A percentile compares a stretch with the other conserved stretches of the same genome.
These are phyloP conservation scores for Trametes cingulata DNA, from an alignment of 768 basidiomycete genomes.

Conservation along the genomic window DNA sequence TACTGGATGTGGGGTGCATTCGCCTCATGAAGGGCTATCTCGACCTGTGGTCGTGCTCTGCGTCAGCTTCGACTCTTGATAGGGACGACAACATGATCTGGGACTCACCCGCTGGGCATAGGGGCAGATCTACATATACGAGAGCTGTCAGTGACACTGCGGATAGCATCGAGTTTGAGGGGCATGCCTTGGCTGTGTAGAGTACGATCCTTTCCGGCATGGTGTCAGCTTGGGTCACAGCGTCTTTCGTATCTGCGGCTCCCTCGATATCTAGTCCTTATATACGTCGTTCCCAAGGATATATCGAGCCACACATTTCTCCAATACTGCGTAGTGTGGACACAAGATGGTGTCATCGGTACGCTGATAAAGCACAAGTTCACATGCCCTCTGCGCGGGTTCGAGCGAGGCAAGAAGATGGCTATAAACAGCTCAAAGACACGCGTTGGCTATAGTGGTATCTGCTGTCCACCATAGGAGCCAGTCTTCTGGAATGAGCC, in stretches of 20 bases:
- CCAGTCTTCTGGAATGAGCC: too few relatives aligned
- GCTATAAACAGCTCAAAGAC: background rate
- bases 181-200: slow-evolving; percentile 24
- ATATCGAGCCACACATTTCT: background rate
- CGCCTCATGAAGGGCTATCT: slow-evolving; percentile 61
- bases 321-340: background rate
- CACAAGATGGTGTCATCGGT: slow-evolving; percentile 14
- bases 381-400: background rate
- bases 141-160: background rate
- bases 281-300: background rate
- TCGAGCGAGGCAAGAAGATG: background rate
- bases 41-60: slow-evolving; percentile 38
- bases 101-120: slow-evolving; percentile 54
- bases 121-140: slow-evolving; percentile 49
- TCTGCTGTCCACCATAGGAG: too few relatives aligned
- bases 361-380: slow-evolving; percentile 13
- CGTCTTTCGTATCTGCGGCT: too few relatives aligned
- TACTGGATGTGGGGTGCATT: slow-evolving; percentile 49
- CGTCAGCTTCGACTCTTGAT: too few relatives aligned
- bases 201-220: slow-evolving; percentile 22
- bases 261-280: background rate
- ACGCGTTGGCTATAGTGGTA: too few relatives aligned
- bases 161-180: background rate
- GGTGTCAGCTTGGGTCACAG: background rate
- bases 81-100: background rate